These are phyloP conservation scores for Stellera chamaejasme DNA, from an alignment of 345 rosid genomes.

Conservation along the genomic window DNA sequence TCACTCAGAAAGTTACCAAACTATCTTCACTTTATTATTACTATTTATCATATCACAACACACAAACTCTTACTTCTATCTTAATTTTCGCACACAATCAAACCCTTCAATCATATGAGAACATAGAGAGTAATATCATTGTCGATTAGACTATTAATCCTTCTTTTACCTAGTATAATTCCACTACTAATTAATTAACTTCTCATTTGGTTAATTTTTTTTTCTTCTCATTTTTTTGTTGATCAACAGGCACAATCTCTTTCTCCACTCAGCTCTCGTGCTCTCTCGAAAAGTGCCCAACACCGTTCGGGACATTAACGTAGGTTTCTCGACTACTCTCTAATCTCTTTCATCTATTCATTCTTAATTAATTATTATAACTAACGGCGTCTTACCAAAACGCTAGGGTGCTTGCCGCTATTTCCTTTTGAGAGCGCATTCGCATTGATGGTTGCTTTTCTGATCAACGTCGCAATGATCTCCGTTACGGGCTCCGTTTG, in stretches of 20 bases:
- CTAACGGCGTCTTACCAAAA: neutral
- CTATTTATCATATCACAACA: too few species aligned
- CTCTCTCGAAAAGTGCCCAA: conserved; percentile 40
- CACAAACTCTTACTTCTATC: too few species aligned
- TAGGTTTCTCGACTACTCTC: neutral
- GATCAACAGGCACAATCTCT: conserved; percentile 35
- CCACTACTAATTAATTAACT: too few species aligned
- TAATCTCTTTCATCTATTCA: too few species aligned
- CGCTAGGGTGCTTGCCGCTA: conserved; percentile 49
- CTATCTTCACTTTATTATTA: too few species aligned
- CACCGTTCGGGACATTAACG: conserved; percentile 41
- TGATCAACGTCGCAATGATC: conserved; percentile 49
- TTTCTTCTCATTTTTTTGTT: neutral
- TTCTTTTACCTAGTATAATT: too few species aligned
- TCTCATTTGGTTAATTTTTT: too few species aligned
- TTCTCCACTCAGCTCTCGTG: conserved; percentile 44
- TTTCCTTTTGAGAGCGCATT: conserved; percentile 59
- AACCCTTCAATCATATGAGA: too few species aligned
- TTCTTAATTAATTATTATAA: neutral
- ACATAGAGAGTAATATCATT: too few species aligned
- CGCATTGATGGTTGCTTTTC: conserved; percentile 52
- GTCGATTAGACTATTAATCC: too few species aligned
- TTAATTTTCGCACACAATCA: too few species aligned
- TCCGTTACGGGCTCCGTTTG: conserved; percentile 58
- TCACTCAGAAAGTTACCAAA: too few species aligned